A percentile compares a stretch with the other conserved stretches of the same genome.
Conservation (phyloP, 2,329 filamentous ascomycete species). For the Colletotrichum tamarilloi region DNA sequence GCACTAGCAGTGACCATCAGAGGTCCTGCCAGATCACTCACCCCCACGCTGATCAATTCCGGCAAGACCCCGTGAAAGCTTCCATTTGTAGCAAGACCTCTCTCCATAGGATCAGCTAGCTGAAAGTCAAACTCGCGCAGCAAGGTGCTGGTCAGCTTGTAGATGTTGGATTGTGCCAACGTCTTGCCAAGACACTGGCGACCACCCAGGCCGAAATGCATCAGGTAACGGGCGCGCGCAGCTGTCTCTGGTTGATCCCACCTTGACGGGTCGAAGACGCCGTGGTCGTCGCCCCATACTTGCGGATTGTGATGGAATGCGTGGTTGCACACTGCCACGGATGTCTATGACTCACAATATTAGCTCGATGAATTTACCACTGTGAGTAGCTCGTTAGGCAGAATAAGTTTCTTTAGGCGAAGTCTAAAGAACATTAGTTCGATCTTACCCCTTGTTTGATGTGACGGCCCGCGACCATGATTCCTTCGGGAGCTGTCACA, state of each 20-base stretch:
- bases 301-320: slow-evolving; percentile 14
- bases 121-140: slow-evolving; percentile 10
- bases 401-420: neutral
- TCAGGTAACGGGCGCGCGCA: slow-evolving; percentile 6
- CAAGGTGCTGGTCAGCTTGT: slow-evolving; percentile 16
- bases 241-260: slow-evolving; percentile 16
- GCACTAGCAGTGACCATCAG: neutral
- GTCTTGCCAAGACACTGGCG: slow-evolving; percentile 26
- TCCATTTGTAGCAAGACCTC: neutral
- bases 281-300: slow-evolving; percentile 19
- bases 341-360: neutral
- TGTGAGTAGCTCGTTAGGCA: neutral
- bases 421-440: neutral
- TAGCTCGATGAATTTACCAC: neutral
- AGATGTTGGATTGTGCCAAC: slow-evolving; percentile 23
- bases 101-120: slow-evolving; percentile 1
- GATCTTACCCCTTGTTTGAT: slow-evolving; percentile 12
- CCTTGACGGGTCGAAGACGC: neutral
- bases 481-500: slow-evolving; percentile 15
- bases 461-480: slow-evolving; percentile 4
- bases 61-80: neutral
- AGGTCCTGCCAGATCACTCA: slow-evolving; percentile 7
- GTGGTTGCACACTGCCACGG: slow-evolving; percentile 23
- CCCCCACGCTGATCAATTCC: slow-evolving; percentile 9
- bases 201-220: slow-evolving; percentile 24